phyloP scores from a whole-genome alignment of 1,284 basidiomycete genomes.

The Ustilago bromivora region DNA sequence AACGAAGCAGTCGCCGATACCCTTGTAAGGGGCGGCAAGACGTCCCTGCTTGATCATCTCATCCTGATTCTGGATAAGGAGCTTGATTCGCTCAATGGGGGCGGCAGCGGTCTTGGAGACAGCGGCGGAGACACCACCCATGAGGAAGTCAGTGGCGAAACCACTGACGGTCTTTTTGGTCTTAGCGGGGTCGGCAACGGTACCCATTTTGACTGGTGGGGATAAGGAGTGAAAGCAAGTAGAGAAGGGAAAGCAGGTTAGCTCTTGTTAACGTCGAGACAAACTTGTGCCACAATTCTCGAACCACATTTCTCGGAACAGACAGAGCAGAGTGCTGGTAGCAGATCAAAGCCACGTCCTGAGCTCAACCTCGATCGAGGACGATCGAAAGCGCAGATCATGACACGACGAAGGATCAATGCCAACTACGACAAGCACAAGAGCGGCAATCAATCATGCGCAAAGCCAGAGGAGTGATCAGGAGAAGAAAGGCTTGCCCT shows the following conservation, averaged over 20 bases:
- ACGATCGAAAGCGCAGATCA: background rate
- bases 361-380: background rate
- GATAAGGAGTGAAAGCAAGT: background rate
- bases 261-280: background rate
- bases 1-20: slow-evolving; percentile 69
- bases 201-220: slow-evolving; percentile 57
- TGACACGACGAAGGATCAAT: background rate
- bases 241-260: slow-evolving; percentile 1
- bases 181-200: slow-evolving; percentile 62
- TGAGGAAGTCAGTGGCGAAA: slow-evolving; percentile 68
- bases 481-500: background rate
- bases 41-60: slow-evolving; percentile 71
- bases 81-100: slow-evolving; percentile 70
- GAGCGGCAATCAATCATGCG: slow-evolving; percentile 1
- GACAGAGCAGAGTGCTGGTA: background rate
- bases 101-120: slow-evolving; percentile 70
- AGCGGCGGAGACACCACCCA: slow-evolving; percentile 70
- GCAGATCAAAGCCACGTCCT: background rate
- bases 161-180: slow-evolving; percentile 59
- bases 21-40: slow-evolving; percentile 69
- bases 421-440: background rate
- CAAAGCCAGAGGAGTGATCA: background rate
- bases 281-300: too few relatives aligned
- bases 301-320: too few relatives aligned
- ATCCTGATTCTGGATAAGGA: slow-evolving; percentile 70